Base-by-base conservation (phyloP, 192 early-diverging fungal species). In the Chytriomyces sp. region DNA sequence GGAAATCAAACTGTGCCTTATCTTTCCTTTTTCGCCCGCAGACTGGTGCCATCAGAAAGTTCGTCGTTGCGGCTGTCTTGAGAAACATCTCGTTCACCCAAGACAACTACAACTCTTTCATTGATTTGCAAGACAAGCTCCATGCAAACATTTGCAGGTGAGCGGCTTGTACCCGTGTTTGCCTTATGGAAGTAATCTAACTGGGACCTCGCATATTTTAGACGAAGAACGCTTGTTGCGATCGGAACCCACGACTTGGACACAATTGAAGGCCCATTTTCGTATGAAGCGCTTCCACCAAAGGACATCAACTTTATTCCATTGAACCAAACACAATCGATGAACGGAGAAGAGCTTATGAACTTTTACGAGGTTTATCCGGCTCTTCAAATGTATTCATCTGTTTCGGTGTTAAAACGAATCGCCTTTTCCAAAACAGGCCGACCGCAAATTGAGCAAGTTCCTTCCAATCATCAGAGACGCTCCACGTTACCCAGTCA, bases 181-280 rank as follows among this genome's bases (percentile, higher is more conserved):
- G 46, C 8, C 23, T 20, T 18, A 7, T n/a, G 7, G 49, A 48
- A 63, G n/a, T 59, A 20, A 66, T 47, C 0, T n/a, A 28, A 64
- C 43, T 47, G 43, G 46, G 26, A 18, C 6, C 24, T 71, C 48
- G 78, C 24, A 7, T 23, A 5, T 47, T 72, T 65, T 61, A 91
- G 94, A 77, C 96, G 94, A 85, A 91, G 98, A 74, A 96, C 92
- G 18, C 85, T 99, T 67, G 98, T 95, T 10, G 92, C 97, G 7
- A 97, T 99, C 70, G 97, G 98, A 63, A 99, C 98, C 16, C 98
- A 99, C 72, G 98, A 99, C 82, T 86, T 99, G 64, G 96, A 97
- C 72, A 98, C 96, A 4, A 83, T 99, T 50, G 79, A 93, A 70
- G 95, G 94, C 6, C 97, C 97, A 8, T 98, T 99, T 89, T 90